A percentile compares a stretch with the other conserved stretches of the same genome.
These are phyloP conservation scores for Sanghuangporus baumii DNA, from an alignment of 1,284 basidiomycete genomes.

Conservation along the genomic window DNA sequence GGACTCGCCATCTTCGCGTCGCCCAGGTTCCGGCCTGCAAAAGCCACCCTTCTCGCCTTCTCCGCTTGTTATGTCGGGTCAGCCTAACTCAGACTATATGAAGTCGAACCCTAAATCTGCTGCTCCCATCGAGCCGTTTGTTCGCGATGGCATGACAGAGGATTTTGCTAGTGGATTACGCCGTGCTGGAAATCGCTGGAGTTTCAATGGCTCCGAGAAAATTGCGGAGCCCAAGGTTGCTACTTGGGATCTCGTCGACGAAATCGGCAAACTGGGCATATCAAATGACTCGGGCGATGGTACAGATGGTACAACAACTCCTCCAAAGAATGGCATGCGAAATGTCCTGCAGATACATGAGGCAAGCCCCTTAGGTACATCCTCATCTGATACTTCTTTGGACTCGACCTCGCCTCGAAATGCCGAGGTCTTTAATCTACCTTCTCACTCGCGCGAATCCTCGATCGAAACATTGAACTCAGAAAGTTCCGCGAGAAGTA, in stretches of 20 bases:
- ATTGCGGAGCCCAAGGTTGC: constrained; percentile 50
- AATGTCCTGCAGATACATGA: constrained; percentile 54
- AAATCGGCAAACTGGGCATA: constrained; percentile 66
- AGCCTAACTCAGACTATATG: constrained; percentile 14
- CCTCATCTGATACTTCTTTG: constrained; percentile 55
- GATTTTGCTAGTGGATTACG: constrained; percentile 13
- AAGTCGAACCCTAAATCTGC: constrained; percentile 19
- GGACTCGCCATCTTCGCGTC: constrained; percentile 7
- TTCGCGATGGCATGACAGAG: constrained; percentile 30
- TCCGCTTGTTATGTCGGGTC: constrained; percentile 13
- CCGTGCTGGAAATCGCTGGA: constrained; percentile 44
- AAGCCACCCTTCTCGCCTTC: constrained; percentile 14
- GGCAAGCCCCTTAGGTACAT: constrained; percentile 64
- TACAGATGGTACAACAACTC: constrained; percentile 57
- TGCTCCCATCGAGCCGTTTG: constrained; percentile 29
- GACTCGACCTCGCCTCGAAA: constrained; percentile 62
- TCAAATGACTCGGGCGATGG: constrained; percentile 43
- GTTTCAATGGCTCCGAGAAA: constrained; percentile 55
- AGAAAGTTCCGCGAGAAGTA: constrained; percentile 41
- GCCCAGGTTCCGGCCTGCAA: constrained; percentile 11
- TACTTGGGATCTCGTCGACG: constrained; percentile 67
- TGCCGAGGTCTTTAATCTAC: constrained; percentile 52
- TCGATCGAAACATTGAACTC: constrained; percentile 69
- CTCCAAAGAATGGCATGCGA: constrained; percentile 45
- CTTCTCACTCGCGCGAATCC: constrained; percentile 68